Evolutionary conservation across 192 early-diverging fungal genomes (phyloP), one percentile per base, ranked within the genome.

Genomic region (Coemansia sp.): DNA sequence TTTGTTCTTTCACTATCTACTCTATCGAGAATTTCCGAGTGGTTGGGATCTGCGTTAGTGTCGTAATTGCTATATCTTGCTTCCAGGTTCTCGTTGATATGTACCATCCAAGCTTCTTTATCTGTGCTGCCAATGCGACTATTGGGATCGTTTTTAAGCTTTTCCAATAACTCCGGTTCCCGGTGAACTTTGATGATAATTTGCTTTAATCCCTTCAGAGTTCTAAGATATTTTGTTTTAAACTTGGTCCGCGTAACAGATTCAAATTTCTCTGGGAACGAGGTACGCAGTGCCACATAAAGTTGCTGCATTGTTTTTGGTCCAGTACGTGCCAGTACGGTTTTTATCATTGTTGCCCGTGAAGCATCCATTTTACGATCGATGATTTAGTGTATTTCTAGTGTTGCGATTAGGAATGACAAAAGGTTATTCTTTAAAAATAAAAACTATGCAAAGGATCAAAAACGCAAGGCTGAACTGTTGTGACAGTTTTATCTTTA

Each of bases 281-380:
- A 20, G 18, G 64, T 65, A n/a, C 49, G 42, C 25, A 58, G 30
- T 8, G 63, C 56, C 7, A 33, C 21, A 28, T 59, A 81, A 28
- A 81, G 78, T 59, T 75, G 69, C 34, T 67, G 61, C 16, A 64
- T 58, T 18, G 73, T 81, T 63, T 81, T 67, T 23, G 72, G 73
- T 7, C 78, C 78, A 18, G 63, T 66, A 26, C 67, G 69, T 20
- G 73, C 66, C 49, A 81, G 55, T 3, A 72, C 1, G 20, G 73
- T 66, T 60, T 75, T 75, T 12, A 81, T 72, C 21, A 81, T 69
- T 12, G 70, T 75, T 55, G 69, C 66, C 13, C 67, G 56, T 31
- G 78, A 75, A 0, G 67, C 73, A 20, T 66, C 64, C 52, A 62
- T 51, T 51, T 26, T 26, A n/a, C 13, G 25, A 43, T 5, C 12